A percentile compares a stretch with the other conserved stretches of the same genome.
These are phyloP conservation scores for Fusarium euwallaceae DNA, from an alignment of 2,329 filamentous ascomycete genomes.

Conservation along the genomic window DNA sequence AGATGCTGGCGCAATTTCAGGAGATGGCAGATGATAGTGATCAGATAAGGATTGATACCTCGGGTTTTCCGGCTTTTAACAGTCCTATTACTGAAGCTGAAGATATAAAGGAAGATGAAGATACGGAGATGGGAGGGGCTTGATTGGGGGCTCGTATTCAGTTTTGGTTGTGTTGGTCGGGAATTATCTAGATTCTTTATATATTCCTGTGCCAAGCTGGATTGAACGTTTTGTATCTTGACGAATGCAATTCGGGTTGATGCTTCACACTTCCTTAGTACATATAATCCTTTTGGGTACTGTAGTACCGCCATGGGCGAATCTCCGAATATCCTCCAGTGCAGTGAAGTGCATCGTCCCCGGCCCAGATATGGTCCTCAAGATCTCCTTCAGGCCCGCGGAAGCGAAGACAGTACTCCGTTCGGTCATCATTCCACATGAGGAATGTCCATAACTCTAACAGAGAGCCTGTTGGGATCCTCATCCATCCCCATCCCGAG, in stretches of 20 bases:
- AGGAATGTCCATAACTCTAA: slow-evolving; percentile 16
- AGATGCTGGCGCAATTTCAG: background rate
- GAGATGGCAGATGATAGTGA: background rate
- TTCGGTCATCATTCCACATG: background rate
- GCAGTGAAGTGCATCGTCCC: background rate
- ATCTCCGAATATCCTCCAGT: background rate
- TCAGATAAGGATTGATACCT: background rate
- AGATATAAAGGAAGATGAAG: background rate
- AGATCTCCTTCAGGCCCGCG: slow-evolving; percentile 12
- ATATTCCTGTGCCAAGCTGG: background rate
- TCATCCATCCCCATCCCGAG: slow-evolving; percentile 14
- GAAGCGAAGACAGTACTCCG: background rate
- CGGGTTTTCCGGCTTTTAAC: background rate
- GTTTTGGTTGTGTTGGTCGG: background rate
- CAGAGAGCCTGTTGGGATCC: slow-evolving; percentile 29
- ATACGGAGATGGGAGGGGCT: slow-evolving; percentile 4
- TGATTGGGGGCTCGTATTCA: background rate
- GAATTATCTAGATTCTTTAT: background rate
- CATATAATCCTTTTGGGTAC: background rate
- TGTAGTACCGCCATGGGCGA: background rate
- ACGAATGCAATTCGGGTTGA: background rate
- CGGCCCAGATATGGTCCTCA: slow-evolving; percentile 8
- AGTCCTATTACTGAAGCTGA: slow-evolving; percentile 1
- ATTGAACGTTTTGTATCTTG: background rate
- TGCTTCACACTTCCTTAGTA: slow-evolving; percentile 1